Base-by-base conservation (phyloP, 2,329 filamentous ascomycete species). In the Alternaria panax region DNA sequence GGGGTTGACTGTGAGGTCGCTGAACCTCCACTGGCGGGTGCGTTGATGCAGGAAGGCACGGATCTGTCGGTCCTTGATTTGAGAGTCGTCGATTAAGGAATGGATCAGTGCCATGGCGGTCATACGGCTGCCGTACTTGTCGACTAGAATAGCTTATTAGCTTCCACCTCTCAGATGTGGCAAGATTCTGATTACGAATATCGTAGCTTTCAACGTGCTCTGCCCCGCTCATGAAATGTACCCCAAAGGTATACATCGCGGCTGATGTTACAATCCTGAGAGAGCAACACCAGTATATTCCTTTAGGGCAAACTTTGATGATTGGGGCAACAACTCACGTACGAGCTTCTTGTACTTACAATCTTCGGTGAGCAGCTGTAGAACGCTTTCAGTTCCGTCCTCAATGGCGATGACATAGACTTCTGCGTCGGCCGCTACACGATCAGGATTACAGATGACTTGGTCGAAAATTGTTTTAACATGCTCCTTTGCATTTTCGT, bases 331-430 rank as follows among this genome's bases (percentile, higher is more conserved):
- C 34, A 4, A 38, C n/a, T 38, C 8, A 20, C 20, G 20, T 18
- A 38, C n/a, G 8, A 20, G n/a, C 34, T 38, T 18, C n/a, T 38
- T 9, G n/a, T 30, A 89, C 72, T 80, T 83, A 75, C 80, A 81
- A 9, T 85, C 73, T 3, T 82, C 65, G 34, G 88, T 83, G 9
- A 95, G 80, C 62, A 90, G 89, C 14, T 78, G 70, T 27, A 89
- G 76, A 0, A 87, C 80, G 2, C 82, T 79, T 30, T 88, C 83
- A 0, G 87, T 88, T 4, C 88, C 88, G 54, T 90, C 87, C 2
- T 90, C 88, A 16, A 95, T 80, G 1, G 86, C 91, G 47, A 97
- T 82, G 30, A 97, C 74, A 71, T 93, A 88, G 20, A 96, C 71
- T 43, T 82, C 83, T 0, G 87, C 86, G 1, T 83, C 75, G 0